These are phyloP conservation scores for Debaryomyces subglobosus DNA, from an alignment of 1,139 yeast species.

Conservation along the genomic window DNA sequence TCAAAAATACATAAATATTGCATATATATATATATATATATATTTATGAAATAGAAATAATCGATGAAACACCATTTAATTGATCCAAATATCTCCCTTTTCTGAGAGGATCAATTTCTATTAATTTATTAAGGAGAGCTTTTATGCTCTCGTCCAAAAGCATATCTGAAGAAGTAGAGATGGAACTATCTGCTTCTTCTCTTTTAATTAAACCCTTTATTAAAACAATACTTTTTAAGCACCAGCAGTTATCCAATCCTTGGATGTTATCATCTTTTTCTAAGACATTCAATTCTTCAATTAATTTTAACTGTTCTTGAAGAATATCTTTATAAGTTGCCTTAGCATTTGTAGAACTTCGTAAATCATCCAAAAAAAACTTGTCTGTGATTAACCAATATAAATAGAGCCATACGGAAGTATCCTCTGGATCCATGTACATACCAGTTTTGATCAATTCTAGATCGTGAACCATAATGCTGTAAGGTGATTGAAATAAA, in stretches of 20 bases:
- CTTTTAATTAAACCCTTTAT: slow-evolving; percentile 39
- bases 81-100: slow-evolving; percentile 59
- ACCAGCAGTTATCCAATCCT: slow-evolving; percentile 66
- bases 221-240: slow-evolving; percentile 57
- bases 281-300: slow-evolving; percentile 59
- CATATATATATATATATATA: not conserved
- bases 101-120: slow-evolving; percentile 70
- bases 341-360: slow-evolving; percentile 17
- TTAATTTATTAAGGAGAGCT: slow-evolving; percentile 43
- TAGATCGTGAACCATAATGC: slow-evolving; percentile 60
- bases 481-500: slow-evolving; percentile 27
- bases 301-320: slow-evolving; percentile 36
- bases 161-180: slow-evolving; percentile 8
- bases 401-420: slow-evolving; percentile 88
- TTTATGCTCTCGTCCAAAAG: slow-evolving; percentile 28
- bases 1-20: not conserved
- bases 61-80: slow-evolving; percentile 18
- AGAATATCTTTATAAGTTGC: slow-evolving; percentile 33
- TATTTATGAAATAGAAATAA: slow-evolving; percentile 1
- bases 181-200: slow-evolving; percentile 13
- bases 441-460: slow-evolving; percentile 78
- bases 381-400: slow-evolving; percentile 75
- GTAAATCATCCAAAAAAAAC: slow-evolving; percentile 40
- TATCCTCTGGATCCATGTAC: slow-evolving; percentile 92
- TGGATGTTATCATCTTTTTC: slow-evolving; percentile 59